Percentiles rank a stretch among this genome's conserved stretches.
phyloP scores from a whole-genome alignment of 768 basidiomycete genomes.

The Mycena kentingensis region DNA sequence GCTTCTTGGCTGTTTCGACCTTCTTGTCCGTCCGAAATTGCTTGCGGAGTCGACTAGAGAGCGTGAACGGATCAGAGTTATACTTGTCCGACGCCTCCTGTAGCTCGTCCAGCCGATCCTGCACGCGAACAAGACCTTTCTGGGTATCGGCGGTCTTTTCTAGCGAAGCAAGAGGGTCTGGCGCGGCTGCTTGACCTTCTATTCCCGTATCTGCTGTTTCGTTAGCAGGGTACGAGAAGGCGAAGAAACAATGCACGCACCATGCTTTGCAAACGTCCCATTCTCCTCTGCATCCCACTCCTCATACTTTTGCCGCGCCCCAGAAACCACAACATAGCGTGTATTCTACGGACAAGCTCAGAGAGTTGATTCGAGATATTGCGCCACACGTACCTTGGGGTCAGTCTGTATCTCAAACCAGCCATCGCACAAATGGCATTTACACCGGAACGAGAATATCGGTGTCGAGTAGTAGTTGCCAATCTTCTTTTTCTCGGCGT shows the following conservation, averaged over 20 bases:
- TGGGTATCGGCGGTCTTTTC: slow-evolving; percentile 88
- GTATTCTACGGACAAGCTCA: slow-evolving; percentile 67
- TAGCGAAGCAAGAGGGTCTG: slow-evolving; percentile 83
- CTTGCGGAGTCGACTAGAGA: slow-evolving; percentile 74
- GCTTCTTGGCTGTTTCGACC: slow-evolving; percentile 65
- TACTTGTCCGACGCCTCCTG: slow-evolving; percentile 75
- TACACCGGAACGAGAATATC: slow-evolving; percentile 94
- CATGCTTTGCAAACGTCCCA: slow-evolving; percentile 88
- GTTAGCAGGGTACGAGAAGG: not conserved
- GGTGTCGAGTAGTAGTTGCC: slow-evolving; percentile 94
- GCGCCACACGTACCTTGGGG: slow-evolving; percentile 69
- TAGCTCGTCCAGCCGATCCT: slow-evolving; percentile 79
- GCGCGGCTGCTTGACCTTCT: slow-evolving; percentile 59
- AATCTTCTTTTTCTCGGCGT: slow-evolving; percentile 97
- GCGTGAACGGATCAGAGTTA: slow-evolving; percentile 83
- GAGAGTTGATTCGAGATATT: not conserved
- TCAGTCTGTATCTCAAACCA: slow-evolving; percentile 99
- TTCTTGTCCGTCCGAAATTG: slow-evolving; percentile 89
- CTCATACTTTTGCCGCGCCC: slow-evolving; percentile 92
- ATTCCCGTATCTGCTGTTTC: slow-evolving; percentile 54
- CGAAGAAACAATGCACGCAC: slow-evolving; percentile 42
- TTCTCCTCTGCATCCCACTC: slow-evolving; percentile 98
- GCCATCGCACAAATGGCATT: slow-evolving; percentile 94
- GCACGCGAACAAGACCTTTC: slow-evolving; percentile 68
- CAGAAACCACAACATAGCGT: slow-evolving; percentile 87